Base-by-base conservation (phyloP, 257 asterid genomes). In the Ilex asprella region DNA sequence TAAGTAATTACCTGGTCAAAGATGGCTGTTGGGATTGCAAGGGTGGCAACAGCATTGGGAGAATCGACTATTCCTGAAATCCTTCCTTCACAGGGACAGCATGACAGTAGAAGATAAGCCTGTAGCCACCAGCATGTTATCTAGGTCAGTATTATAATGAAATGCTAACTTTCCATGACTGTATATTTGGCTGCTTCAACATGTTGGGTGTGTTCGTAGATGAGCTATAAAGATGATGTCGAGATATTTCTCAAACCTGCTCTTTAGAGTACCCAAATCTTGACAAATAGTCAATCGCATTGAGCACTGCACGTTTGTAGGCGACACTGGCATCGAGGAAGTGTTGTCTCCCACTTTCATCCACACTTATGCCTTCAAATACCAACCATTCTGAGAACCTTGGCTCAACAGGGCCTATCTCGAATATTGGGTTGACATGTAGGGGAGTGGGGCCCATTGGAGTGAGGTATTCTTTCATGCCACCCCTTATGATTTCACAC, bases 41-140 rank as follows among this genome's bases (percentile, higher is more conserved):
- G 94, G 15, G 96, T 92, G 57, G 96, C 99, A 54, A 86, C 77
- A 11, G 96, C 97, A 50, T 92, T 92, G 56, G 97, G 97, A 53
- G 97, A 44, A 65, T 92, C 97, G 49, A 89, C 97, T 30, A 92
- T 92, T 51, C 99, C 97, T 3, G 97, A 92, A 56, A 92, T 89
- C 79, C 99, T 84, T 71, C 97, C 99, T 81, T 92, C 97, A 47
- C 97, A 92, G 32, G 97, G 99, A 79, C 96, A 87, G 80, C 99
- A 92, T 3, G 99, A 92, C 41, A 89, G 88, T 44, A 89, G 79
- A 75, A 93, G 95, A 72, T 93, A 93, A 2, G 79, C 87, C 98
- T 87, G 62, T 58, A 70, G 47, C 66, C 68, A 31, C 44, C 60
- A 55, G 51, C 59, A 30, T 15, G 58, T 54, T 30, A 32, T 47